A percentile compares a stretch with the other conserved stretches of the same genome.
Evolutionary conservation across 768 basidiomycete genomes (phyloP).

Genomic region (Leccinum longicurvipes): DNA sequence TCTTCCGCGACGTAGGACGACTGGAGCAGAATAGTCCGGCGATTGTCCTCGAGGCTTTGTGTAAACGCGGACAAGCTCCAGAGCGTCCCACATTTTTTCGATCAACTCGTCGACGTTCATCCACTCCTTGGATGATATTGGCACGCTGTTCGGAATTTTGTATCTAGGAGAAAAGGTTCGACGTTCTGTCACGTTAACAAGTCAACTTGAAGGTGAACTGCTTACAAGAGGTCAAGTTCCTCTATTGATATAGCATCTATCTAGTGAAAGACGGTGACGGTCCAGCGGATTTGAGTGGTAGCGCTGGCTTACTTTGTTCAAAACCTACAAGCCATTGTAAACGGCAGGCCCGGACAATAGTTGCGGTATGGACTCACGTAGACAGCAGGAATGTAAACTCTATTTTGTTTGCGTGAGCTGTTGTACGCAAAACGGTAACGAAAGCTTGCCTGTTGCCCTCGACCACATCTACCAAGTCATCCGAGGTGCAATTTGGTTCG

Average conservation of each 20-base stretch:
- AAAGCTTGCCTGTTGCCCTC: constrained; percentile 79
- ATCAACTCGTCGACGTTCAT: constrained; percentile 94
- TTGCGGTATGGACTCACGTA: constrained; percentile 54
- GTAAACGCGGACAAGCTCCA: constrained; percentile 93
- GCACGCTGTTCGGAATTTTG: constrained; percentile 94
- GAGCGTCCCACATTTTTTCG: constrained; percentile 88
- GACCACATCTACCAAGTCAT: constrained; percentile 95
- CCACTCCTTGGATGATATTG: constrained; percentile 92
- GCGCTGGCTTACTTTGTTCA: constrained; percentile 66
- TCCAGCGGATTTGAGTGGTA: neutral
- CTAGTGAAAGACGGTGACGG: constrained; percentile 35
- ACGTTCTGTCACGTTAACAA: neutral
- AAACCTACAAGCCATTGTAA: constrained; percentile 43
- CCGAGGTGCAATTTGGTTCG: constrained; percentile 86
- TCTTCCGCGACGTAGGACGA: constrained; percentile 70
- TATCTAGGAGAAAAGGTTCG: constrained; percentile 43
- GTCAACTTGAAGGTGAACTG: constrained; percentile 10
- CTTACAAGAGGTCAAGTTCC: constrained; percentile 86
- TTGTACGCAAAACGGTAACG: neutral
- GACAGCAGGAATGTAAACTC: constrained; percentile 90
- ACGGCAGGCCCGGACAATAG: neutral
- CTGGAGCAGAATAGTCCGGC: constrained; percentile 89
- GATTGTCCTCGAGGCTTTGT: constrained; percentile 90
- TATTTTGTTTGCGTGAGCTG: constrained; percentile 27
- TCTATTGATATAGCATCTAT: constrained; percentile 99